Evolutionary conservation across 2,329 filamentous ascomycete genomes (phyloP).

Genomic region (Ophiostoma australiae): DNA sequence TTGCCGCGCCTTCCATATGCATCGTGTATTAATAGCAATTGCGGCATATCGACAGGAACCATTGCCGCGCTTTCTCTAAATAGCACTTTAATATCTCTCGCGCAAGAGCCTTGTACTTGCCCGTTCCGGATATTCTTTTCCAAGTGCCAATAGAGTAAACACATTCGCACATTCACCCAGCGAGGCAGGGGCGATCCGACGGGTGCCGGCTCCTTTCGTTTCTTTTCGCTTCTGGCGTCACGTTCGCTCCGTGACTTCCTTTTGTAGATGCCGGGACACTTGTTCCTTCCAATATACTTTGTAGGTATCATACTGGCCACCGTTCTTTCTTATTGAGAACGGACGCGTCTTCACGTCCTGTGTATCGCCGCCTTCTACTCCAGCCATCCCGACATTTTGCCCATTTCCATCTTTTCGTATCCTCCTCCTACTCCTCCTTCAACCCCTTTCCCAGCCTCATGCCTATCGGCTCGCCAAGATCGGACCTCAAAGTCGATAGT

Average conservation of each 20-base stretch:
- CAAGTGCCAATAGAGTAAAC: background rate
- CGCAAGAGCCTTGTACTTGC: background rate
- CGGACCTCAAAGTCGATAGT: background rate
- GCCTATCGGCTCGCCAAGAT: background rate
- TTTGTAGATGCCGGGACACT: background rate
- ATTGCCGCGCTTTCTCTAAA: background rate
- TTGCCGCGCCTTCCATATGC: background rate
- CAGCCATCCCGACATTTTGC: background rate
- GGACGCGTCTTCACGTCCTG: no score
- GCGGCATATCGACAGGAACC: background rate
- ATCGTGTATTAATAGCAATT: background rate
- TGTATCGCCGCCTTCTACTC: background rate
- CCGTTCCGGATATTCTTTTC: background rate
- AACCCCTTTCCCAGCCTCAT: conserved; percentile 3
- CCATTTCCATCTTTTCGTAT: background rate
- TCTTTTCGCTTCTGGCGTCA: background rate
- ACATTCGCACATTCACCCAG: background rate
- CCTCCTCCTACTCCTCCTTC: background rate
- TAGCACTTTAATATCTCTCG: background rate
- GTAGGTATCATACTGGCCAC: background rate
- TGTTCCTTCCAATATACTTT: background rate
- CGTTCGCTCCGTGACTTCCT: background rate
- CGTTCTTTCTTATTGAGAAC: background rate
- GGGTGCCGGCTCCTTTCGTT: background rate
- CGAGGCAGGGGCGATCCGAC: background rate